Conservation (phyloP, 768 basidiomycete species). For the Lactarius indigo region DNA sequence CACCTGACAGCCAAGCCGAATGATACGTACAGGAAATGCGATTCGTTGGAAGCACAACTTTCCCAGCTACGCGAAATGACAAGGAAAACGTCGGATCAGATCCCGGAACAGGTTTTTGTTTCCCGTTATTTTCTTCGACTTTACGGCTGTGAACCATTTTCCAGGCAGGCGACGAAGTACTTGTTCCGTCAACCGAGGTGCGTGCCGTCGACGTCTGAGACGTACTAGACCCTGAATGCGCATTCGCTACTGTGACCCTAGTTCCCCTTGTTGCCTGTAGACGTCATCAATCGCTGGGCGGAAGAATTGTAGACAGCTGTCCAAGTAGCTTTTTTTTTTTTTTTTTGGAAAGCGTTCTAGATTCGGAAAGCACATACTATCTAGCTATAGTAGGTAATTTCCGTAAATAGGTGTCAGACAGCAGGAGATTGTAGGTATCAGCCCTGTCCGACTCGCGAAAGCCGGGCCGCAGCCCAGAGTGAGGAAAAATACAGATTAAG, state of each 20-base stretch:
- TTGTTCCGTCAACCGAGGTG: constrained; percentile 6
- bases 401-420: no score
- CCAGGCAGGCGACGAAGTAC: not conserved
- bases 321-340: no score
- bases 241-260: not conserved
- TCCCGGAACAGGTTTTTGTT: constrained; percentile 22
- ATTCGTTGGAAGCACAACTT: constrained; percentile 61
- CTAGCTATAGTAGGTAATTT: no score
- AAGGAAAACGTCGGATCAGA: constrained; percentile 8
- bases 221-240: not conserved
- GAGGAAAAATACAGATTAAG: no score
- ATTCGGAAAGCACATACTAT: no score
- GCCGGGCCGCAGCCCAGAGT: no score
- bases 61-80: constrained; percentile 43
- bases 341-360: no score
- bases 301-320: constrained; percentile 39
- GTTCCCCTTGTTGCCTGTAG: constrained; percentile 28
- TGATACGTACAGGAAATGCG: constrained; percentile 57
- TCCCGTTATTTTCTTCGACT: not conserved
- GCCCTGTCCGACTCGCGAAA: no score
- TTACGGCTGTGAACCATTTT: not conserved
- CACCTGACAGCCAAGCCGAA: not conserved
- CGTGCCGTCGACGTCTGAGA: not conserved
- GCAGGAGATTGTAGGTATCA: no score
- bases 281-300: constrained; percentile 56